These are phyloP conservation scores for Alternaria panax DNA, from an alignment of 2,329 filamentous ascomycete genomes.

Conservation along the genomic window DNA sequence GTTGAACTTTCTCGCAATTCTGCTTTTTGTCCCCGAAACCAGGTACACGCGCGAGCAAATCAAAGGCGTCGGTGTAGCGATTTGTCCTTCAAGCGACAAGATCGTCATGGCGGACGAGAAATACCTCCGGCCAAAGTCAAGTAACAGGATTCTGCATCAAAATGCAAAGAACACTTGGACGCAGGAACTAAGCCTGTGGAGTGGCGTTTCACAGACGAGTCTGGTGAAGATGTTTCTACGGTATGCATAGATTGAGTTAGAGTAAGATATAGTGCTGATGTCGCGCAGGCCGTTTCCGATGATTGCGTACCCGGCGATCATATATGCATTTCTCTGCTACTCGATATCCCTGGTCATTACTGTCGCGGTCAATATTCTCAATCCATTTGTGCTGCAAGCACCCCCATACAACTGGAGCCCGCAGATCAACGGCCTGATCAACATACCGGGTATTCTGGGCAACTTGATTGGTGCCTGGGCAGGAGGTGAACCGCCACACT, in stretches of 20 bases:
- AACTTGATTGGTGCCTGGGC: slow-evolving; percentile 54
- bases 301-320: slow-evolving; percentile 49
- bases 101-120: slow-evolving; percentile 12
- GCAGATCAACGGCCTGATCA: slow-evolving; percentile 50
- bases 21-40: slow-evolving; percentile 51
- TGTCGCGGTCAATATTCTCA: slow-evolving; percentile 51
- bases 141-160: slow-evolving; percentile 10
- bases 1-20: slow-evolving; percentile 47
- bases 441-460: slow-evolving; percentile 53
- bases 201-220: slow-evolving; percentile 40
- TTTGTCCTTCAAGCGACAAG: slow-evolving; percentile 22
- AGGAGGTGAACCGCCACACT: slow-evolving; percentile 32
- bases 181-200: slow-evolving; percentile 48
- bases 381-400: slow-evolving; percentile 51
- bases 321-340: slow-evolving; percentile 50
- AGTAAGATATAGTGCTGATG: neutral
- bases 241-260: neutral
- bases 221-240: slow-evolving; percentile 46
- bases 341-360: slow-evolving; percentile 50
- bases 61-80: neutral
- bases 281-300: slow-evolving; percentile 46
- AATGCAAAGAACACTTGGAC: slow-evolving; percentile 44
- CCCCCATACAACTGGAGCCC: slow-evolving; percentile 50
- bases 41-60: slow-evolving; percentile 40
- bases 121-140: neutral